Percentiles rank a stretch among this genome's conserved stretches.
phyloP scores from a whole-genome alignment of 2,329 filamentous ascomycete species.

The Penicillium nordicum region DNA sequence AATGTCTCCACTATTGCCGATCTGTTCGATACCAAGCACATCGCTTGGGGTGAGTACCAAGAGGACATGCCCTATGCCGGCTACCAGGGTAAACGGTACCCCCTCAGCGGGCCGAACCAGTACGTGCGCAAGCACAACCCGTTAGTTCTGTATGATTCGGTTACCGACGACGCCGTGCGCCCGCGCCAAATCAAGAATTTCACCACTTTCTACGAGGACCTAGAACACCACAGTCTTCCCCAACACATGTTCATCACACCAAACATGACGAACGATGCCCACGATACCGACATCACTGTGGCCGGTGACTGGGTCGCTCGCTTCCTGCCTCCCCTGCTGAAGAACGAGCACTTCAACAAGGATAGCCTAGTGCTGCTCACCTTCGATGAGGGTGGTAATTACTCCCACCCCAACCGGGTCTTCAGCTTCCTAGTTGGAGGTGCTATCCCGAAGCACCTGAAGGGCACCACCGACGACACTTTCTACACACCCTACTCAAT shows the following conservation, averaged over 20 bases:
- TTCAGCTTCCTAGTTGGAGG: constrained; percentile 71
- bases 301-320: constrained; percentile 65
- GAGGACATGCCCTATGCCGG: constrained; percentile 75
- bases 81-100: constrained; percentile 62
- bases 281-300: constrained; percentile 67
- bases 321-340: constrained; percentile 68
- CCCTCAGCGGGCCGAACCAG: constrained; percentile 65
- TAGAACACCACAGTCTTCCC: constrained; percentile 61
- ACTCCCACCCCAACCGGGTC: constrained; percentile 64
- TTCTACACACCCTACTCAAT: constrained; percentile 73
- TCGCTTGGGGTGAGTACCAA: constrained; percentile 70
- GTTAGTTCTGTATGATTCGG: constrained; percentile 63
- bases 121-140: constrained; percentile 81
- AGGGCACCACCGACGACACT: constrained; percentile 64
- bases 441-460: constrained; percentile 61
- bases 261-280: constrained; percentile 64
- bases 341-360: constrained; percentile 68
- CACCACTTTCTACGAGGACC: constrained; percentile 64
- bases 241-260: constrained; percentile 60
- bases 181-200: constrained; percentile 72
- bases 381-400: constrained; percentile 75
- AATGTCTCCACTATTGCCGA: constrained; percentile 68
- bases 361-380: constrained; percentile 72
- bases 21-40: constrained; percentile 61
- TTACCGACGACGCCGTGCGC: constrained; percentile 58